Evolutionary conservation across 2,329 filamentous ascomycete species (phyloP).

Genomic region (Bipolaris zeicola): DNA sequence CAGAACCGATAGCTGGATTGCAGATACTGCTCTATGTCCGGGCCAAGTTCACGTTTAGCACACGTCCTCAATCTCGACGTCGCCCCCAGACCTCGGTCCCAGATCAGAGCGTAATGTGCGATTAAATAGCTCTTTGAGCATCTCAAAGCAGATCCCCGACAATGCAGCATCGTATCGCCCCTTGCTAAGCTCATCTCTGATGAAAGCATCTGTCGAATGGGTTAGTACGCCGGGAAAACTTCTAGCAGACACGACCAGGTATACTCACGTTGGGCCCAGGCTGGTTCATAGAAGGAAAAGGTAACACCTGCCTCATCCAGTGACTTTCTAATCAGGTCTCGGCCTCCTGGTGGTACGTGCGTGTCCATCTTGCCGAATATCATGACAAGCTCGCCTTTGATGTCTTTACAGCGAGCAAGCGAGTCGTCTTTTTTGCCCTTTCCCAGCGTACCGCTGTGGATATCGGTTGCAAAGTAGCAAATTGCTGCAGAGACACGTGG

Average conservation of each 20-base stretch:
- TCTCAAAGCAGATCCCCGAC: constrained; percentile 86
- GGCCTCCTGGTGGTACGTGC: constrained; percentile 81
- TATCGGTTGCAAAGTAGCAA: constrained; percentile 91
- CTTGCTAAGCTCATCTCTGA: constrained; percentile 89
- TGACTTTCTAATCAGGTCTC: constrained; percentile 82
- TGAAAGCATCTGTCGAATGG: constrained; percentile 72
- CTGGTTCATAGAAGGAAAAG: constrained; percentile 85
- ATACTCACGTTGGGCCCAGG: constrained; percentile 80
- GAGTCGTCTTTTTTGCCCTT: constrained; percentile 68
- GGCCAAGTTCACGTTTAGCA: constrained; percentile 51
- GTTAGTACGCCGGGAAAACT: not conserved
- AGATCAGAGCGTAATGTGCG: constrained; percentile 79
- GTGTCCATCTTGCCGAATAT: constrained; percentile 93
- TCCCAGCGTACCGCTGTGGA: constrained; percentile 80
- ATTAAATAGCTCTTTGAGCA: constrained; percentile 84
- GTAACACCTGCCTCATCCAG: constrained; percentile 75
- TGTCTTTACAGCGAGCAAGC: constrained; percentile 64
- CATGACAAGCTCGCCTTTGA: constrained; percentile 81
- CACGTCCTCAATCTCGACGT: constrained; percentile 71
- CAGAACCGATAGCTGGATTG: too few species aligned
- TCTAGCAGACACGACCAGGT: not conserved
- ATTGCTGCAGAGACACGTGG: constrained; percentile 76
- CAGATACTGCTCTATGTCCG: too few species aligned
- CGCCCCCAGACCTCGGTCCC: constrained; percentile 67
- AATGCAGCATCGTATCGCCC: constrained; percentile 91